These are phyloP conservation scores for Talaromyces pinophilus DNA, from an alignment of 2,329 filamentous ascomycete species.

Conservation along the genomic window DNA sequence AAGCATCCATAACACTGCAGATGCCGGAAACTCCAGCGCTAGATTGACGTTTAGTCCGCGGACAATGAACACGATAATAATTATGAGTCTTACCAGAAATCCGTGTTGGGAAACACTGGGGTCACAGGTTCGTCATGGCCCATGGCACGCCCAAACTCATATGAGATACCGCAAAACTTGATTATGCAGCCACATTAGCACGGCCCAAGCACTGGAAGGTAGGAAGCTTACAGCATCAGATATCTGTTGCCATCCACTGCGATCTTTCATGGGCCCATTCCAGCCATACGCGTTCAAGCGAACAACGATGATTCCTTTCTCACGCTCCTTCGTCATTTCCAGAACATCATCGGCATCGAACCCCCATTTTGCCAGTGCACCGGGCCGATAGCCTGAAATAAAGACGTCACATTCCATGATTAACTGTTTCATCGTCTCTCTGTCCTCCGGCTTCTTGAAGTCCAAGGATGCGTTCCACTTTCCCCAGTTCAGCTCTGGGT, in stretches of 20 bases:
- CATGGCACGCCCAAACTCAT: conserved; percentile 51
- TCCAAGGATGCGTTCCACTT: conserved; percentile 14
- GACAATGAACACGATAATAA: neutral
- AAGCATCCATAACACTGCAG: conserved; percentile 45
- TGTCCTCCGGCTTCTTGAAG: conserved; percentile 10
- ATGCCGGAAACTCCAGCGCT: conserved; percentile 41
- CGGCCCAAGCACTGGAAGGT: neutral
- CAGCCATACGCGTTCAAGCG: conserved; percentile 14
- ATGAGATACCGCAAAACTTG: conserved; percentile 43
- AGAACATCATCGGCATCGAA: conserved; percentile 15
- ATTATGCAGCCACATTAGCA: neutral
- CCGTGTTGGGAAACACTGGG: conserved; percentile 48
- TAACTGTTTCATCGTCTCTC: conserved; percentile 4
- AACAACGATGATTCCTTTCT: conserved; percentile 12
- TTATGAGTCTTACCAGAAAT: conserved; percentile 36
- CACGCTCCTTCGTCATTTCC: conserved; percentile 8
- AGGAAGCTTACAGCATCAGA: neutral
- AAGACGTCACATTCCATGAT: conserved; percentile 12
- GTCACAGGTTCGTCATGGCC: conserved; percentile 49
- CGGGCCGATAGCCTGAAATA: conserved; percentile 12
- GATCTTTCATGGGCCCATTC: conserved; percentile 4
- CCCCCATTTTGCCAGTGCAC: conserved; percentile 13
- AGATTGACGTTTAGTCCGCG: neutral
- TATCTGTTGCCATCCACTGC: conserved; percentile 19
- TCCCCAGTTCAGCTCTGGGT: conserved; percentile 18